These are phyloP conservation scores for Trichoderma virens DNA, from an alignment of 495 filamentous ascomycete genomes.

Conservation along the genomic window DNA sequence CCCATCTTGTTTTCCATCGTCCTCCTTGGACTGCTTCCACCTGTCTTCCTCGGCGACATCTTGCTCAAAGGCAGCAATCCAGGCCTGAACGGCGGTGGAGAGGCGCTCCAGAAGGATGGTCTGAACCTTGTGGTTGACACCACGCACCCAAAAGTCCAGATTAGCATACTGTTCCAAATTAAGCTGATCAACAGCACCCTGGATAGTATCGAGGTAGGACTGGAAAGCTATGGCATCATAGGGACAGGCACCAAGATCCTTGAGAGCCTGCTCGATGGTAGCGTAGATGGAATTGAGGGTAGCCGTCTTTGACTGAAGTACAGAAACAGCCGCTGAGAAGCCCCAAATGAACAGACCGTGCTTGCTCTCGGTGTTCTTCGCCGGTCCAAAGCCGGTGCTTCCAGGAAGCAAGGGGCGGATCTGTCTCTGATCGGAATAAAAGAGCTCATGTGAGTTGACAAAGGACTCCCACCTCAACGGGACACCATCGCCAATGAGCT, in stretches of 20 bases:
- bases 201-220: slow-evolving; percentile 71
- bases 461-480: slow-evolving; percentile 94
- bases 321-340: slow-evolving; percentile 74
- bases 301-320: slow-evolving; percentile 77
- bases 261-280: slow-evolving; percentile 73
- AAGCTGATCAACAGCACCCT: slow-evolving; percentile 85
- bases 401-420: slow-evolving; percentile 59
- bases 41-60: slow-evolving; percentile 42
- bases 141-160: slow-evolving; percentile 75
- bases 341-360: slow-evolving; percentile 95
- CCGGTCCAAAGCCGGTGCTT: slow-evolving; percentile 48
- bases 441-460: slow-evolving; percentile 89
- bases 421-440: slow-evolving; percentile 37
- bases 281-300: slow-evolving; percentile 69
- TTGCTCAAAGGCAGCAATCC: slow-evolving; percentile 75
- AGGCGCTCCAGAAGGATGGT: slow-evolving; percentile 66
- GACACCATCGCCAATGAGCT: slow-evolving; percentile 73
- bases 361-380: slow-evolving; percentile 68
- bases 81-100: slow-evolving; percentile 68
- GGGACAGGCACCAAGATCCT: slow-evolving; percentile 76
- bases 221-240: slow-evolving; percentile 73
- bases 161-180: slow-evolving; percentile 95
- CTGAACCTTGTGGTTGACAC: slow-evolving; percentile 79
- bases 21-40: slow-evolving; percentile 34
- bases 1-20: slow-evolving; percentile 32